Conservation (phyloP, 352 stramenopile genomes). For the Phytophthora sansomeana region DNA sequence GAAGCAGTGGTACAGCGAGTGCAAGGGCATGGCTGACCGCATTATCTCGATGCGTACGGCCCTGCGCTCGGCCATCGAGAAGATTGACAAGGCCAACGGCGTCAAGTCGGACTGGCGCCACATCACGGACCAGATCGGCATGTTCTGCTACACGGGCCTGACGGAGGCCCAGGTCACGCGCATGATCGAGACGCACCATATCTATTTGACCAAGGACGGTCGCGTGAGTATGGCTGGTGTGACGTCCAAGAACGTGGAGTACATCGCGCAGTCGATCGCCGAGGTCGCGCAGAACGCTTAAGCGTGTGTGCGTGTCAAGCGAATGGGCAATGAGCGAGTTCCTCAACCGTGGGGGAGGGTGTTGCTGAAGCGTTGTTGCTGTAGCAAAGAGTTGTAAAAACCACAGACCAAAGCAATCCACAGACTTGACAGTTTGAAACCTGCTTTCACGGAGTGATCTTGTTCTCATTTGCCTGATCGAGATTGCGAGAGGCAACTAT, state of each 20-base stretch:
- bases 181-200: slow-evolving; percentile 96
- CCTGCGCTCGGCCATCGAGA: slow-evolving; percentile 85
- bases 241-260: slow-evolving; percentile 97
- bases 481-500: background rate
- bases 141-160: slow-evolving; percentile 99
- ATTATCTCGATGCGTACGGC: slow-evolving; percentile 95
- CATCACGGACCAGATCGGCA: slow-evolving; percentile 99
- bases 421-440: slow-evolving; percentile 19
- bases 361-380: slow-evolving; percentile 20
- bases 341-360: background rate
- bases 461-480: background rate
- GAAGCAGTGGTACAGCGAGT: slow-evolving; percentile 95
- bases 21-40: slow-evolving; percentile 95
- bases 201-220: slow-evolving; percentile 99
- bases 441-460: background rate
- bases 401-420: slow-evolving; percentile 24
- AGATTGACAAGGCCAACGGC: slow-evolving; percentile 78
- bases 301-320: slow-evolving; percentile 15
- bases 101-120: slow-evolving; percentile 95
- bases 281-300: slow-evolving; percentile 92
- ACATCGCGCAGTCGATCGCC: slow-evolving; percentile 95
- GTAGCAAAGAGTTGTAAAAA: slow-evolving; percentile 34
- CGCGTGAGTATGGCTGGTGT: slow-evolving; percentile 98
- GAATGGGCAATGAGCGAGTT: slow-evolving; percentile 11
- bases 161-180: slow-evolving; percentile 94